phyloP scores from a whole-genome alignment of 2,329 filamentous ascomycete species.

The Hymenotorrendiella dingleyae region DNA sequence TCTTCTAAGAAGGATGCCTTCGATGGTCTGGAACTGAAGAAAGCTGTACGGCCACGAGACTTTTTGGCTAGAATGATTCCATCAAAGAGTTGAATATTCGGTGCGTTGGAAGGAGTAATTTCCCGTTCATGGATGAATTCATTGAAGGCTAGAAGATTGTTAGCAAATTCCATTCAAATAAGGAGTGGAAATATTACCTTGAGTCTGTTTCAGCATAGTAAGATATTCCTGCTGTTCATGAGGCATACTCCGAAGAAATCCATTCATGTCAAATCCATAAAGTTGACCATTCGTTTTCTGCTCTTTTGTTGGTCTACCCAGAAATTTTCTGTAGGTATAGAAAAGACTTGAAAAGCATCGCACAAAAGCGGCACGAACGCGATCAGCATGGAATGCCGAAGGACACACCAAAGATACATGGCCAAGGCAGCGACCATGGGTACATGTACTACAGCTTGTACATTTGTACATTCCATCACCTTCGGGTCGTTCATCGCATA shows the following conservation, averaged over 20 bases:
- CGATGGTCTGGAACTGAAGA: constrained; percentile 32
- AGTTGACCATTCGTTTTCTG: constrained; percentile 56
- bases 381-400: constrained; percentile 54
- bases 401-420: constrained; percentile 59
- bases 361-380: constrained; percentile 58
- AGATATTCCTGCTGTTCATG: constrained; percentile 61
- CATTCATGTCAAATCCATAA: constrained; percentile 60
- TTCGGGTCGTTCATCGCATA: constrained; percentile 67
- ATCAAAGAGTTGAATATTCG: constrained; percentile 71
- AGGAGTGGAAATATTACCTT: constrained; percentile 41
- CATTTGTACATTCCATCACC: constrained; percentile 70
- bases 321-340: constrained; percentile 60
- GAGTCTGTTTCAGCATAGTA: constrained; percentile 58
- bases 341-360: constrained; percentile 60
- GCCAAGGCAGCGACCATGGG: constrained; percentile 56
- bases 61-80: constrained; percentile 77
- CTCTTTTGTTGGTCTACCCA: constrained; percentile 52
- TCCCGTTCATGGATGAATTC: constrained; percentile 83
- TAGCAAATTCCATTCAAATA: constrained; percentile 33
- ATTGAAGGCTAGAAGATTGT: constrained; percentile 55
- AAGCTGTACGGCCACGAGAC: constrained; percentile 56
- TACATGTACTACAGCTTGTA: constrained; percentile 52
- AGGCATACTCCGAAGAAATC: constrained; percentile 58
- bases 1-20: constrained; percentile 58
- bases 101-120: constrained; percentile 53